phyloP scores from a whole-genome alignment of 2,329 filamentous ascomycete species.

The Pseudogymnoascus sp. region DNA sequence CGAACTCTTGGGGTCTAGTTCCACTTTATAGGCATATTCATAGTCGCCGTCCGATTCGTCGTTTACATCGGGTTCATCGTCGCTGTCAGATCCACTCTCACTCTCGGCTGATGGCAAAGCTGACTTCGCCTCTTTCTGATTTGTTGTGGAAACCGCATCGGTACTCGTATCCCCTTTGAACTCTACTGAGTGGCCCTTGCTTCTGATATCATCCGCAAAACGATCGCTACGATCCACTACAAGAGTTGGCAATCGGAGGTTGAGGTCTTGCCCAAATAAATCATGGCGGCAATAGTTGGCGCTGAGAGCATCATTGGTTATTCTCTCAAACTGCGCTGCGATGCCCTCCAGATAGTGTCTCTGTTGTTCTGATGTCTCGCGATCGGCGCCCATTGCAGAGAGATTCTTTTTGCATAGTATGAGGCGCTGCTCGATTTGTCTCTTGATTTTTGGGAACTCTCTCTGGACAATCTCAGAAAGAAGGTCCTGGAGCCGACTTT shows the following conservation, averaged over 20 bases:
- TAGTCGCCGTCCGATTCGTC: neutral
- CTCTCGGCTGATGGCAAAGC: neutral
- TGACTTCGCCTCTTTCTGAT: neutral
- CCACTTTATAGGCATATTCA: neutral
- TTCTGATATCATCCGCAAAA: neutral
- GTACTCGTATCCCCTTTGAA: neutral
- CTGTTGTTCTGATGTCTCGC: conserved; percentile 38
- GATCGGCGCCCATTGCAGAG: conserved; percentile 36
- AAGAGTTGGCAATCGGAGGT: conserved; percentile 3
- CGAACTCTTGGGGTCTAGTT: neutral
- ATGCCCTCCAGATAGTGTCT: conserved; percentile 31
- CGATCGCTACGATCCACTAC: neutral
- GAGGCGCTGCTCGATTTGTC: conserved; percentile 12
- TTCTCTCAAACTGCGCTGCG: neutral
- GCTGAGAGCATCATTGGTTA: neutral
- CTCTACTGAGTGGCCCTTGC: neutral
- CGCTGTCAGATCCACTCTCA: neutral
- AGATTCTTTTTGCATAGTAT: conserved; percentile 10
- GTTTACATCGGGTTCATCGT: neutral
- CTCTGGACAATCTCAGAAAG: conserved; percentile 12
- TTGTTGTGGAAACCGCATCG: neutral
- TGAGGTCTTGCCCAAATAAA: neutral
- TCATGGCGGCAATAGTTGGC: neutral
- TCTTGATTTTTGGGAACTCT: conserved; percentile 13
- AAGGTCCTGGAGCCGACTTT: conserved; percentile 11